phyloP scores from a whole-genome alignment of 2,329 filamentous ascomycete species.

The Didymella pomorum region DNA sequence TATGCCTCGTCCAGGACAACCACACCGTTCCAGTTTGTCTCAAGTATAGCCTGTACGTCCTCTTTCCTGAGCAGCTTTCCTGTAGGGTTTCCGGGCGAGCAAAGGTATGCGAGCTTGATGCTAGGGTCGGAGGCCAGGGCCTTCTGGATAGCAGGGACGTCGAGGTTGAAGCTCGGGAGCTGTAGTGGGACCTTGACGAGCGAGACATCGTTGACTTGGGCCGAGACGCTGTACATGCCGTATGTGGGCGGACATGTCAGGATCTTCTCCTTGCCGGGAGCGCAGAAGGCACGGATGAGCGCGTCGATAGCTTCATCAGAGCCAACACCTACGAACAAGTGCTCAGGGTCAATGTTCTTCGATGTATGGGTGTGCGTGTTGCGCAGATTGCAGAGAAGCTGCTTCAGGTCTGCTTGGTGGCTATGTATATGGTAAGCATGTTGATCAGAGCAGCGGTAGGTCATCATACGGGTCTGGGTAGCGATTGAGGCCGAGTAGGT shows the following conservation, averaged over 20 bases:
- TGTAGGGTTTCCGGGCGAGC: conserved; percentile 95
- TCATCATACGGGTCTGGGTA: conserved; percentile 82
- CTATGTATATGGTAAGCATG: conserved; percentile 42
- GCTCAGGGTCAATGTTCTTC: conserved; percentile 75
- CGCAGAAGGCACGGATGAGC: conserved; percentile 90
- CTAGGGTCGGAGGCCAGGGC: conserved; percentile 68
- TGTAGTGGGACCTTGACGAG: conserved; percentile 87
- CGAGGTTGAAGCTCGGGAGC: conserved; percentile 74
- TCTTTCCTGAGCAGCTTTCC: conserved; percentile 78
- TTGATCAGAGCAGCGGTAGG: not conserved
- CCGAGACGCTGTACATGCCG: conserved; percentile 96
- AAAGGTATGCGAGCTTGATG: conserved; percentile 91
- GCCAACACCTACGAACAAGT: conserved; percentile 94
- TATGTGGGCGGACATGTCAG: conserved; percentile 96
- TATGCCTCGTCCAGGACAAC: conserved; percentile 96
- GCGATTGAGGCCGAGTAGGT: conserved; percentile 84
- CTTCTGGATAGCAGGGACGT: conserved; percentile 72
- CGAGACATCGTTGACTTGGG: conserved; percentile 89
- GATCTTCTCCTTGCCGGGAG: conserved; percentile 86
- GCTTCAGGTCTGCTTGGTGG: conserved; percentile 87
- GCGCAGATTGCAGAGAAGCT: conserved; percentile 83
- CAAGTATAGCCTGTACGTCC: conserved; percentile 76
- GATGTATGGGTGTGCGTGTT: conserved; percentile 84
- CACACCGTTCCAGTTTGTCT: conserved; percentile 91
- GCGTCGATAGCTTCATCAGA: conserved; percentile 98